A percentile compares a stretch with the other conserved stretches of the same genome.
phyloP scores from a whole-genome alignment of 2,329 filamentous ascomycete genomes.

The Macrophomina pseudophaseolina region DNA sequence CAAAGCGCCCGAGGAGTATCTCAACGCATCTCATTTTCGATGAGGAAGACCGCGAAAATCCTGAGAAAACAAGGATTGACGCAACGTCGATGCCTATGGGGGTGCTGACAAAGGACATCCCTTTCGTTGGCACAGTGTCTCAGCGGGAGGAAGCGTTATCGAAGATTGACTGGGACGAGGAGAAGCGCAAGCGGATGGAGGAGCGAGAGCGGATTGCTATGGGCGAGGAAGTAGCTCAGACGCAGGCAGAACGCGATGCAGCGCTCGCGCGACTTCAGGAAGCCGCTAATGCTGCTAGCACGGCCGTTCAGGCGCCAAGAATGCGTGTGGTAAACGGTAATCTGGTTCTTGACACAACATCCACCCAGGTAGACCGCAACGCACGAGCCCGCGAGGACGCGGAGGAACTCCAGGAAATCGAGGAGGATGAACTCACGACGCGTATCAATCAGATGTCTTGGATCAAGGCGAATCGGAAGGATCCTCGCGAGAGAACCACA shows the following conservation, averaged over 20 bases:
- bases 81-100: conserved; percentile 71
- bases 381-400: conserved; percentile 63
- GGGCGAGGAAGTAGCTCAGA: conserved; percentile 27
- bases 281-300: conserved; percentile 28
- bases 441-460: conserved; percentile 73
- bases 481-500: conserved; percentile 51
- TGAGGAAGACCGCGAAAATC: conserved; percentile 38
- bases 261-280: conserved; percentile 30
- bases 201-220: conserved; percentile 38
- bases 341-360: conserved; percentile 72
- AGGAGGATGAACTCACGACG: conserved; percentile 79
- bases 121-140: conserved; percentile 74
- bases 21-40: conserved; percentile 19
- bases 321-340: conserved; percentile 73
- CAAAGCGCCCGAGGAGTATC: background rate
- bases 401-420: conserved; percentile 64
- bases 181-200: conserved; percentile 45
- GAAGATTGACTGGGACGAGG: conserved; percentile 65
- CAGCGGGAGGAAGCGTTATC: conserved; percentile 75
- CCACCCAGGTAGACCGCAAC: conserved; percentile 71
- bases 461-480: conserved; percentile 63
- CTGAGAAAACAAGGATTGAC: conserved; percentile 60
- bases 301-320: conserved; percentile 53
- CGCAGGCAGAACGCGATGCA: conserved; percentile 31
- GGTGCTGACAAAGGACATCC: conserved; percentile 68